Percentiles rank a stretch among this genome's conserved stretches.
Conservation (phyloP, 2,329 filamentous ascomycete genomes). For the Fusarium succisae region DNA sequence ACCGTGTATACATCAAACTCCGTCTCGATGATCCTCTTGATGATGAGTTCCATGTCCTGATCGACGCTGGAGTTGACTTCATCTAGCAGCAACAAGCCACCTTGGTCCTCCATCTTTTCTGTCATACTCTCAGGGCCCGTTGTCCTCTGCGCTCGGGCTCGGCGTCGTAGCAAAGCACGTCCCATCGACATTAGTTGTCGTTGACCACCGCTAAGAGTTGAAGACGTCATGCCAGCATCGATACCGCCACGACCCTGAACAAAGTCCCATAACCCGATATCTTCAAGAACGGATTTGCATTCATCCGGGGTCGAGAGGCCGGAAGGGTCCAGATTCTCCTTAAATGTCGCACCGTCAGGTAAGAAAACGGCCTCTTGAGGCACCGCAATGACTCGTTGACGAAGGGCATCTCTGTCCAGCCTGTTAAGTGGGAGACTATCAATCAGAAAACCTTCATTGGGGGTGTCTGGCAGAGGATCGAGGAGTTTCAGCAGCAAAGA, state of each 20-base stretch:
- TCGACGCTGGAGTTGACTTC: conserved; percentile 56
- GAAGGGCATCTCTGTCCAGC: conserved; percentile 54
- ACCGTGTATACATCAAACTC: conserved; percentile 62
- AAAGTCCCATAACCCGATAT: conserved; percentile 48
- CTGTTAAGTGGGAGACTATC: conserved; percentile 51
- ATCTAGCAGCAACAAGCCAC: conserved; percentile 52
- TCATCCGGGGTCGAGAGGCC: conserved; percentile 42
- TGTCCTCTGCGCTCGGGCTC: conserved; percentile 8
- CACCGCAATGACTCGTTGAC: conserved; percentile 59
- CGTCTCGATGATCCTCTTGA: conserved; percentile 51
- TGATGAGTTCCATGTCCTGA: conserved; percentile 50
- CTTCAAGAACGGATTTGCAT: conserved; percentile 47
- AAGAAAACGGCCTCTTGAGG: conserved; percentile 65
- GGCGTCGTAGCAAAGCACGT: conserved; percentile 61
- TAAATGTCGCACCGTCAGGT: conserved; percentile 52
- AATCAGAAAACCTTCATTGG: conserved; percentile 46
- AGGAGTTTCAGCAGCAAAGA: conserved; percentile 54
- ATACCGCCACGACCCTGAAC: conserved; percentile 49
- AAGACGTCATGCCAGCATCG: conserved; percentile 51
- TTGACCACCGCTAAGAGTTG: conserved; percentile 66
- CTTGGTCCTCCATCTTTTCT: neutral
- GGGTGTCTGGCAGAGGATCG: conserved; percentile 46
- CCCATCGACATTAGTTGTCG: conserved; percentile 71
- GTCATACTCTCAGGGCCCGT: neutral
- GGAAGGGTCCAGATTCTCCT: conserved; percentile 55